Conservation (phyloP, 192 early-diverging fungal species). For the Coemansia sp. region DNA sequence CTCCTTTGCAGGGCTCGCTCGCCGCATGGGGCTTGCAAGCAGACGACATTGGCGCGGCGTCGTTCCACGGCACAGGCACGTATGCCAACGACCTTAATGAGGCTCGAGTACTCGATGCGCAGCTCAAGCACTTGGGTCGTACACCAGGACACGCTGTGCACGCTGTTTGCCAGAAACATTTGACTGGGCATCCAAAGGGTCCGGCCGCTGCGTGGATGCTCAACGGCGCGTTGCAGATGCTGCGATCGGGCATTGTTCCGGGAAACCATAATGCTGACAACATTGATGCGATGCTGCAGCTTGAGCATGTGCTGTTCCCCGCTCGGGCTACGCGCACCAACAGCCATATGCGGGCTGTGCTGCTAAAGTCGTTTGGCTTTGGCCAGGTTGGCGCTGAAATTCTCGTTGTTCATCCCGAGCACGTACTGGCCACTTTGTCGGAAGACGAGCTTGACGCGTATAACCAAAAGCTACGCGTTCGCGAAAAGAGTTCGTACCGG, state of each 20-base stretch:
- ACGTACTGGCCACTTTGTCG: slow-evolving; percentile 54
- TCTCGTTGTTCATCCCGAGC: slow-evolving; percentile 71
- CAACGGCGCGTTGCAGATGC: slow-evolving; percentile 84
- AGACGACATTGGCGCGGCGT: slow-evolving; percentile 91
- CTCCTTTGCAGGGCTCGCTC: slow-evolving; percentile 84
- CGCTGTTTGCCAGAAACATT: slow-evolving; percentile 86
- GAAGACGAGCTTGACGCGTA: slow-evolving; percentile 20
- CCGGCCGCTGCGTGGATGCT: slow-evolving; percentile 97
- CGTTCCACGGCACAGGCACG: slow-evolving; percentile 95
- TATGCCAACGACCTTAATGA: slow-evolving; percentile 97
- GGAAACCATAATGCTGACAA: slow-evolving; percentile 82
- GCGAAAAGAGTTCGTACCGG: slow-evolving; percentile 21
- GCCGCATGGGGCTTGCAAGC: slow-evolving; percentile 85
- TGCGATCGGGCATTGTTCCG: slow-evolving; percentile 84
- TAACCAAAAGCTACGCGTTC: neutral
- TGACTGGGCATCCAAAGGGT: slow-evolving; percentile 95
- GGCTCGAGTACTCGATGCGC: slow-evolving; percentile 78
- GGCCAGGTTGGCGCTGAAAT: slow-evolving; percentile 73
- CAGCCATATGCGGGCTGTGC: slow-evolving; percentile 61
- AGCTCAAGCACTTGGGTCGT: slow-evolving; percentile 84
- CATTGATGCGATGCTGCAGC: slow-evolving; percentile 58
- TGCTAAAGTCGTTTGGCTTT: slow-evolving; percentile 74
- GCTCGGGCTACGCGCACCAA: slow-evolving; percentile 59
- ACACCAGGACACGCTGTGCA: slow-evolving; percentile 77
- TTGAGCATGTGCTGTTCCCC: slow-evolving; percentile 81